These are phyloP conservation scores for Coemansia sp. DNA, from an alignment of 192 early-diverging fungal species.

Conservation along the genomic window DNA sequence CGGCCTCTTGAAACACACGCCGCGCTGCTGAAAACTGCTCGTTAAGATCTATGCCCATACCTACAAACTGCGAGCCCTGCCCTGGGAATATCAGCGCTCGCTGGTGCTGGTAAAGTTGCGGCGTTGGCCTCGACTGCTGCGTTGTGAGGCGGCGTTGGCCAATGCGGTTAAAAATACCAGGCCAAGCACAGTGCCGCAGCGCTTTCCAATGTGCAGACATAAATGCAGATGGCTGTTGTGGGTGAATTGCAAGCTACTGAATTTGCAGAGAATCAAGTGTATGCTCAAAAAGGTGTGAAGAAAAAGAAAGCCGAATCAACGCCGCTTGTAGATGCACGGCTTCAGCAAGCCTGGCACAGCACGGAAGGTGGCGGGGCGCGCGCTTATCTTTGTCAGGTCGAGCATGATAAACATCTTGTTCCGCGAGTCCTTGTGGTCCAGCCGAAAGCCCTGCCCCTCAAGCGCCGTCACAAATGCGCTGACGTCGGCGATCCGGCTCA, in stretches of 20 bases:
- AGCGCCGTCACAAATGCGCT: constrained; percentile 73
- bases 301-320: constrained; percentile 12
- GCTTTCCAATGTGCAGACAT: constrained; percentile 1
- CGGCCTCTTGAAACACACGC: constrained; percentile 84
- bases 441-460: constrained; percentile 72
- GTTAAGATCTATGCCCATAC: constrained; percentile 92
- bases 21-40: constrained; percentile 68
- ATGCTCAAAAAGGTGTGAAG: neutral
- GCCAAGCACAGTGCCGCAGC: neutral
- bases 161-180: neutral
- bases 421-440: constrained; percentile 65
- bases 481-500: constrained; percentile 81
- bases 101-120: constrained; percentile 40
- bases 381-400: constrained; percentile 65
- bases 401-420: constrained; percentile 98
- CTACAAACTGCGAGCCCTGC: constrained; percentile 81
- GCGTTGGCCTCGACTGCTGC: neutral
- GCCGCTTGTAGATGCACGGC: constrained; percentile 62
- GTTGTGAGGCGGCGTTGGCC: constrained; percentile 1
- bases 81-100: constrained; percentile 56
- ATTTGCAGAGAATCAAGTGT: too few species aligned
- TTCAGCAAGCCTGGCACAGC: constrained; percentile 38
- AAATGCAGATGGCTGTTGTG: too few species aligned
- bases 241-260: too few species aligned
- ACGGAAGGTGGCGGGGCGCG: constrained; percentile 25